phyloP scores from a whole-genome alignment of 2,329 filamentous ascomycete species.

The Furcasterigmium furcatum region DNA sequence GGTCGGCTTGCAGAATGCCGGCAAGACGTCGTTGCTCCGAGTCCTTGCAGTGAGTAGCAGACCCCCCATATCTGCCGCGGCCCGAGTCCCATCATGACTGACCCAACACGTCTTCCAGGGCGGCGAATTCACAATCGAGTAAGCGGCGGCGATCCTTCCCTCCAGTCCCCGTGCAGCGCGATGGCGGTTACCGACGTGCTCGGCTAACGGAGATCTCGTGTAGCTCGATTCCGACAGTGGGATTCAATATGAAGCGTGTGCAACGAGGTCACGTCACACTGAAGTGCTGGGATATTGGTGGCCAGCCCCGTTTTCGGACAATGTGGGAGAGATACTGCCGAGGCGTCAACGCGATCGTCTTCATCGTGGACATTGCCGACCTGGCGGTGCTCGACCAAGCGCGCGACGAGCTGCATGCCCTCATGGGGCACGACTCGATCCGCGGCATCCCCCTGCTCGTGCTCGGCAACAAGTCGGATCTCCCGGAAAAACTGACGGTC shows the following conservation, averaged over 20 bases:
- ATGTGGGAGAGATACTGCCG: conserved; percentile 99
- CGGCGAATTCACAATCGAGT: conserved; percentile 98
- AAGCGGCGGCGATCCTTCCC: conserved; percentile 44
- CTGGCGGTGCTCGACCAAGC: conserved; percentile 75
- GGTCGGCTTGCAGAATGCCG: conserved; percentile 96
- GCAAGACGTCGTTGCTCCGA: conserved; percentile 91
- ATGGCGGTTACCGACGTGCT: conserved; percentile 2
- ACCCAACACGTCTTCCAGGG: conserved; percentile 59
- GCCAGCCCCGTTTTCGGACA: conserved; percentile 91
- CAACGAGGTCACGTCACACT: conserved; percentile 97
- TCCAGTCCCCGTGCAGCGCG: conserved; percentile 6
- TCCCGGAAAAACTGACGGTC: conserved; percentile 85
- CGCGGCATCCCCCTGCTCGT: conserved; percentile 91
- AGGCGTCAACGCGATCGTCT: conserved; percentile 95
- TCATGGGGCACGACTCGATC: conserved; percentile 80
- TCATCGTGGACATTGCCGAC: conserved; percentile 97
- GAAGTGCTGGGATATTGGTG: conserved; percentile 98
- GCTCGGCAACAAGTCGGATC: conserved; percentile 94
- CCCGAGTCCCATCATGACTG: conserved; percentile 13
- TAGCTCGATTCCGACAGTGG: conserved; percentile 97
- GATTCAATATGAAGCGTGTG: conserved; percentile 98
- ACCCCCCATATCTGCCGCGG: conserved; percentile 12
- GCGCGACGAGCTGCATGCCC: conserved; percentile 85
- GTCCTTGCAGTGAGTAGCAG: conserved; percentile 80
- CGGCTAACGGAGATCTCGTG: conserved; percentile 25